Evolutionary conservation across 352 stramenopile genomes (phyloP), one percentile per base, ranked within the genome.

Genomic region (Pythium phragmitis): DNA sequence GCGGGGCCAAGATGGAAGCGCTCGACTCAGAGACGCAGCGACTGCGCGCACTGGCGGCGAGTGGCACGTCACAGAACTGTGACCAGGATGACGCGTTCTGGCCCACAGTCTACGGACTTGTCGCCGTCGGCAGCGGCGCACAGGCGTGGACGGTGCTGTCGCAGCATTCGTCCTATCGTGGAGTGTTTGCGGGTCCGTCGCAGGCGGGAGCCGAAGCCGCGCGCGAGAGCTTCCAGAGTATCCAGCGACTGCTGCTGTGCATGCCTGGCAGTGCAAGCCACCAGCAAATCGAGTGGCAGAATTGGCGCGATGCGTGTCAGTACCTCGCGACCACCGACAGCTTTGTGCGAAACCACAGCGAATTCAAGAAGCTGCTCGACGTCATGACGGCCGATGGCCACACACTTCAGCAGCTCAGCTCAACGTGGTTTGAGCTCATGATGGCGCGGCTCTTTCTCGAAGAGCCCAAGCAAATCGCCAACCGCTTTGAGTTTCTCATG

Each of bases 401-500:
- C 7, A 73, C 68, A 13, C 66, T 92, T 21, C 72, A 70, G 19
- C 43, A 54, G 9, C 65, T 80, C 34, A 81, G 79, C 5, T 63
- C 23, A 14, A 80, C 74, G 47, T 94, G 85, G 85, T 91, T 86
- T 67, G 80, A 91, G 68, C 74, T 91, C 16, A 91, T 92, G 77
- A 85, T 91, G 75, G 85, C 85, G n/a, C 69, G 73, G 23, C 69
- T 91, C 33, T 81, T 91, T 19, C 66, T 94, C 17, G 78, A 92
- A 14, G 83, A 91, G 49, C 82, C 85, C 21, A 94, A 91, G 72
- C 73, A 72, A 6, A 75, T 91, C 17, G 83, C 85, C 21, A 71
- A 92, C 47, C 85, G 81, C 6, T 87, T 91, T 37, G 79, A 91
- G 65, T 92, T 88, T 52, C 72, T 92, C 17, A 92, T 91, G 83